These are phyloP conservation scores for Lactifluus hygrophoroides DNA, from an alignment of 768 basidiomycete species.

Conservation along the genomic window DNA sequence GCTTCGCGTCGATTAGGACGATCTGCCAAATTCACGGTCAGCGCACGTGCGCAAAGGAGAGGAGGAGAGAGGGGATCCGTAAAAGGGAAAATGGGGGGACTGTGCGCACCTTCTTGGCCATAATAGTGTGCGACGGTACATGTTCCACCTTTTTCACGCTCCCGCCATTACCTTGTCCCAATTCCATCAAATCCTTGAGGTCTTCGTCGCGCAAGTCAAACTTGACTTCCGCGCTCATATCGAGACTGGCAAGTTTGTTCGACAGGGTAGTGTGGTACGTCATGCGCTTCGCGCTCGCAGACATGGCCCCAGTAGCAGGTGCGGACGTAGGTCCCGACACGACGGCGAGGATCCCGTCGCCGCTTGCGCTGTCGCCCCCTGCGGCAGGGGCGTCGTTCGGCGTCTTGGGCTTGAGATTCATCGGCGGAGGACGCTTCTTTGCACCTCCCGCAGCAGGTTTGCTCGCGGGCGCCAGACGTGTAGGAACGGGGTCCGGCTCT, in stretches of 20 bases:
- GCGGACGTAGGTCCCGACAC: slow-evolving; percentile 40
- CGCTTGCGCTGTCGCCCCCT: slow-evolving; percentile 23
- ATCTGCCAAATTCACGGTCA: slow-evolving; percentile 42
- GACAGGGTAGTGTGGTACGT: slow-evolving; percentile 75
- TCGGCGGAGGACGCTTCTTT: slow-evolving; percentile 76
- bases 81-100: too few relatives aligned
- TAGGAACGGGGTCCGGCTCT: slow-evolving; percentile 32
- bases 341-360: slow-evolving; percentile 42
- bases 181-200: slow-evolving; percentile 79
- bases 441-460: slow-evolving; percentile 32
- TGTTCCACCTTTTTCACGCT: slow-evolving; percentile 97
- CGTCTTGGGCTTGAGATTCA: slow-evolving; percentile 70
- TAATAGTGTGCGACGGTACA: slow-evolving; percentile 78
- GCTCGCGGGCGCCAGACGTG: slow-evolving; percentile 27
- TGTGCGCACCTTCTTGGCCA: slow-evolving; percentile 99
- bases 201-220: slow-evolving; percentile 84
- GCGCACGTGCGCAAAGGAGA: not conserved
- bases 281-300: slow-evolving; percentile 49
- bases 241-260: slow-evolving; percentile 77
- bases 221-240: slow-evolving; percentile 79
- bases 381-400: slow-evolving; percentile 29
- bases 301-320: slow-evolving; percentile 39
- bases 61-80: too few relatives aligned
- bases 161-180: slow-evolving; percentile 95
- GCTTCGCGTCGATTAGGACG: slow-evolving; percentile 94